phyloP scores from a whole-genome alignment of 108 stramenopile genomes.

The Phaeodactylum tricornutum region DNA sequence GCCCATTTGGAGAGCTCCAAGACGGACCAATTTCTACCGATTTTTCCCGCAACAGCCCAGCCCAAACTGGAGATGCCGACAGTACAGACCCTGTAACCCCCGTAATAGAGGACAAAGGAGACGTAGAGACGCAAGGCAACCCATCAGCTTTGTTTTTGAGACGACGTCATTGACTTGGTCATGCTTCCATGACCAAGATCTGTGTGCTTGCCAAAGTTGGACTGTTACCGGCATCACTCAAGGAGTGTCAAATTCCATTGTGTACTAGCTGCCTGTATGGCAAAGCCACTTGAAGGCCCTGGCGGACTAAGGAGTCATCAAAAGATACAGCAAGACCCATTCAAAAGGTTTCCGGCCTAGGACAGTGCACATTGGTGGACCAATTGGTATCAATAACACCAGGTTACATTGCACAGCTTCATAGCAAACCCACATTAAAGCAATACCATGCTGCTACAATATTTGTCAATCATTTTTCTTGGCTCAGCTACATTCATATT shows the following conservation, averaged over 20 bases:
- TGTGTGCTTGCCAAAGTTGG: conserved; percentile 4
- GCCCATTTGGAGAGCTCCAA: too few species aligned
- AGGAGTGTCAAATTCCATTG: conserved; percentile 6
- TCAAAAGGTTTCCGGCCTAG: conserved; percentile 10
- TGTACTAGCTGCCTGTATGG: conserved; percentile 7
- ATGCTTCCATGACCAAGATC: neutral
- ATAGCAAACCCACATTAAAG: conserved; percentile 18
- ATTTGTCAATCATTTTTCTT: conserved; percentile 23
- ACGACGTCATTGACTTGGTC: neutral
- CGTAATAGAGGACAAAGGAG: conserved; percentile 8
- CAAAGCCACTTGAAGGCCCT: conserved; percentile 5
- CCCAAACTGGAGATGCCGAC: too few species aligned
- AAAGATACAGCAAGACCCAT: neutral
- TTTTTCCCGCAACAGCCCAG: too few species aligned
- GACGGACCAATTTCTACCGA: too few species aligned
- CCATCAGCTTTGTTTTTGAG: neutral
- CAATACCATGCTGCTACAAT: conserved; percentile 23
- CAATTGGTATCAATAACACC: conserved; percentile 31
- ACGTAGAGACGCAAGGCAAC: conserved; percentile 6
- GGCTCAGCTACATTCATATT: conserved; percentile 20
- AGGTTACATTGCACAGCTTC: conserved; percentile 32
- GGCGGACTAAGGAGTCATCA: conserved; percentile 9
- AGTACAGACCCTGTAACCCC: too few species aligned
- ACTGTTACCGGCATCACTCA: conserved; percentile 15
- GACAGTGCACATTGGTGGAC: conserved; percentile 29